These are phyloP conservation scores for Solanum sparsipilum DNA, from an alignment of 257 asterid genomes.

Conservation along the genomic window DNA sequence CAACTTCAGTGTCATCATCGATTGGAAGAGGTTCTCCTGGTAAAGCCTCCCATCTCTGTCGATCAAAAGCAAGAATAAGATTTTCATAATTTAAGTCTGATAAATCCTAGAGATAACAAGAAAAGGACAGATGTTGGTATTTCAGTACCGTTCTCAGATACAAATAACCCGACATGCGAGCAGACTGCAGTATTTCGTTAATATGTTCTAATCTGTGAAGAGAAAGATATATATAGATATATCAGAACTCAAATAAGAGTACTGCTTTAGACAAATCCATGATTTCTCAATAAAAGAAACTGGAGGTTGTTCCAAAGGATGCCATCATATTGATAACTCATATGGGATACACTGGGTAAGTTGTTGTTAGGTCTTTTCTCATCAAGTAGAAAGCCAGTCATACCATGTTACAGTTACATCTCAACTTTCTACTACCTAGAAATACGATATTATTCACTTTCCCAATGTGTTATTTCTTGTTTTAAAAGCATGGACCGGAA, in stretches of 20 bases:
- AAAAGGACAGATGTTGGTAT: background rate
- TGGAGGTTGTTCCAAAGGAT: background rate
- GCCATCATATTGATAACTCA: background rate
- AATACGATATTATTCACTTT: background rate
- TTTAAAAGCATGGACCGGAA: background rate
- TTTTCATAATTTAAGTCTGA: background rate
- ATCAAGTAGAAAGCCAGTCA: background rate
- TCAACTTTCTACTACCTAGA: background rate
- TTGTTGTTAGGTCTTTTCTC: background rate
- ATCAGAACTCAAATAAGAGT: background rate
- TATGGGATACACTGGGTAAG: background rate
- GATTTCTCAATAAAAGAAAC: background rate
- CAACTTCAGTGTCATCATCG: conserved; percentile 71
- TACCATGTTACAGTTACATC: background rate
- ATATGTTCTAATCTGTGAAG: conserved; percentile 70
- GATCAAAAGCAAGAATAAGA: background rate
- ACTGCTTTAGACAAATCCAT: background rate
- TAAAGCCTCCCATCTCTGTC: conserved; percentile 85
- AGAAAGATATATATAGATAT: background rate
- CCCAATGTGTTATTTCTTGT: background rate
- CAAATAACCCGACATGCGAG: conserved; percentile 80
- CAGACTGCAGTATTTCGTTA: conserved; percentile 78
- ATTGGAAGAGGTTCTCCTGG: conserved; percentile 87
- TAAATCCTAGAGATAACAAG: background rate
- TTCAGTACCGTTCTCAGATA: conserved; percentile 50